phyloP scores from a whole-genome alignment of 1,284 basidiomycete species.

The Pseudozyma hubeiensis region DNA sequence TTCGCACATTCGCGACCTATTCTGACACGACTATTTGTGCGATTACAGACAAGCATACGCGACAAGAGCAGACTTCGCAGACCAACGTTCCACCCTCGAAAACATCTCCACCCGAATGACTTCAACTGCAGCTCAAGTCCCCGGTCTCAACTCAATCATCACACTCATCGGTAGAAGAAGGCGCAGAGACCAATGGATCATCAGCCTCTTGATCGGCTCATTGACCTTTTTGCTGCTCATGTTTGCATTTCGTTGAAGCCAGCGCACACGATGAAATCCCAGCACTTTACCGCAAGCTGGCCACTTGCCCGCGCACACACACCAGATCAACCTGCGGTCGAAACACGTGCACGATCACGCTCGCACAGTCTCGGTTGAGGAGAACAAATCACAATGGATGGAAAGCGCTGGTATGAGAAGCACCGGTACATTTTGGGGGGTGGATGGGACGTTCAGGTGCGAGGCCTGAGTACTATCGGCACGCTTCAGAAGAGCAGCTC shows the following conservation, averaged over 20 bases:
- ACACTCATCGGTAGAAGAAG: conserved; percentile 91
- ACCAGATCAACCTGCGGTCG: too few relatives aligned
- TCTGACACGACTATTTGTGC: too few relatives aligned
- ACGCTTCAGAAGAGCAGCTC: conserved; percentile 53
- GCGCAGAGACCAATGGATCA: conserved; percentile 87
- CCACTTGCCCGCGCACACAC: too few relatives aligned
- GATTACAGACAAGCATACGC: conserved; percentile 89
- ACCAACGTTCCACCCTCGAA: conserved; percentile 80
- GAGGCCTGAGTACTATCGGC: neutral
- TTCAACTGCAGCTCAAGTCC: conserved; percentile 78
- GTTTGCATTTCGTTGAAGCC: conserved; percentile 71
- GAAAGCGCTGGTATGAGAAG: conserved; percentile 26
- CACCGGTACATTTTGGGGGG: conserved; percentile 28
- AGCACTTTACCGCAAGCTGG: too few relatives aligned
- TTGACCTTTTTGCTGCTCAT: conserved; percentile 83
- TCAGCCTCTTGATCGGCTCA: conserved; percentile 86
- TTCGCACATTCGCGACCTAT: neutral
- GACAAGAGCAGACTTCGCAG: conserved; percentile 91
- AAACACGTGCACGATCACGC: too few relatives aligned
- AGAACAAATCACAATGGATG: neutral
- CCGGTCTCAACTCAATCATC: conserved; percentile 90
- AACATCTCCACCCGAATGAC: conserved; percentile 86
- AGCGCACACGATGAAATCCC: neutral
- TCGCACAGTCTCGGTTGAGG: too few relatives aligned
- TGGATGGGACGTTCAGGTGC: too few relatives aligned